Percentiles rank a stretch among this genome's conserved stretches.
Conservation (phyloP, 176 grass and related monocot species). For the Ananas comosus region DNA sequence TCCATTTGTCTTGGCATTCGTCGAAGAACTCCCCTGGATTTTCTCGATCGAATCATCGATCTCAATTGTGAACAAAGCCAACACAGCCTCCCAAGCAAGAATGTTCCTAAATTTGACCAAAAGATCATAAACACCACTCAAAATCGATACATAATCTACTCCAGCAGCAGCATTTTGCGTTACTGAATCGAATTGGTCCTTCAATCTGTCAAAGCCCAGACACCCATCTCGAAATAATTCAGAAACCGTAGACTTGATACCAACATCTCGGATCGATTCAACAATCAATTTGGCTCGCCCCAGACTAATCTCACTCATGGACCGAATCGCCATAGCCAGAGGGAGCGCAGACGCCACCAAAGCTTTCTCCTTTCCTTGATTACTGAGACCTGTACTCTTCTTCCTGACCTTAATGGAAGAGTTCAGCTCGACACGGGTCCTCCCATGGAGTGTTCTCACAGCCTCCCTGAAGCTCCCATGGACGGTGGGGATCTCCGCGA, state of each 20-base stretch:
- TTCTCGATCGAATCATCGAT: conserved; percentile 84
- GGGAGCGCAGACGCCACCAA: conserved; percentile 46
- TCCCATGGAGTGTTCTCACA: conserved; percentile 53
- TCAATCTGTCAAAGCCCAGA: conserved; percentile 25
- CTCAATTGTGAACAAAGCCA: conserved; percentile 63
- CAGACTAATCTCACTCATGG: conserved; percentile 53
- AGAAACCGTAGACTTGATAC: conserved; percentile 36
- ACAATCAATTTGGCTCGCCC: conserved; percentile 39
- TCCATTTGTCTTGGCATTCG: conserved; percentile 15
- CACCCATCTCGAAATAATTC: conserved; percentile 14
- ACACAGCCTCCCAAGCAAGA: conserved; percentile 81
- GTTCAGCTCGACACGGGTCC: conserved; percentile 73
- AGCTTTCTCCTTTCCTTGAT: conserved; percentile 59
- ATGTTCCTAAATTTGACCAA: conserved; percentile 73
- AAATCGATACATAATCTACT: conserved; percentile 24
- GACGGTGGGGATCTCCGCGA: conserved; percentile 52
- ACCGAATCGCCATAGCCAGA: conserved; percentile 42
- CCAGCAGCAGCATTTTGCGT: conserved; percentile 28
- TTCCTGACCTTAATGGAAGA: conserved; percentile 62
- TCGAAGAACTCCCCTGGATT: conserved; percentile 20
- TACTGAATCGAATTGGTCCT: conserved; percentile 31
- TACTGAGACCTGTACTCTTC: conserved; percentile 33
- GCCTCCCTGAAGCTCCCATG: conserved; percentile 67
- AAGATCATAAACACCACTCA: conserved; percentile 40
- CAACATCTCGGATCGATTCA: conserved; percentile 40